Percentiles rank a stretch among this genome's conserved stretches.
Conservation (phyloP, 2,329 filamentous ascomycete species). For the Fusarium sp. region DNA sequence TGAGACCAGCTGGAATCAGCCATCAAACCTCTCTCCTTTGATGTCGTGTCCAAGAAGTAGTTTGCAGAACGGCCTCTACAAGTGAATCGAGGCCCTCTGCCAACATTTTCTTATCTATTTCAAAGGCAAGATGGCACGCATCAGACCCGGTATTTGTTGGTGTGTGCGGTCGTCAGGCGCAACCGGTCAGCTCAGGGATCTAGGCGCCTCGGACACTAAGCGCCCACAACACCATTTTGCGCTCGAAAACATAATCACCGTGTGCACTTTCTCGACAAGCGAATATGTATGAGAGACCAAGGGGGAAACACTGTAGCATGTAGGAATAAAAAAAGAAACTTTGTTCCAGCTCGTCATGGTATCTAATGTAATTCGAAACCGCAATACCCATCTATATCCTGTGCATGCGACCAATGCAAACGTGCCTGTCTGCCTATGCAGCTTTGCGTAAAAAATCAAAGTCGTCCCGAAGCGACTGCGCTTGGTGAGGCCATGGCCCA, state of each 20-base stretch:
- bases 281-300: not conserved
- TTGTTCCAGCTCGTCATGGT: conserved; percentile 35
- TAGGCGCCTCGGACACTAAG: not conserved
- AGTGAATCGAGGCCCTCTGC: not conserved
- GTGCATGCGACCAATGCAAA: conserved; percentile 26
- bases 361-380: conserved; percentile 40
- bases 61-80: not conserved
- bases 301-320: not conserved
- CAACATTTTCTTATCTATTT: not conserved
- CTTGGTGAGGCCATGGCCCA: conserved; percentile 15
- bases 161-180: not conserved
- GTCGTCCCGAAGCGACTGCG: conserved; percentile 22
- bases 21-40: not conserved
- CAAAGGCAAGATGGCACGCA: not conserved
- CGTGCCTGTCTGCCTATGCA: conserved; percentile 27
- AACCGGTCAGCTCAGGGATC: not conserved
- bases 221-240: not conserved
- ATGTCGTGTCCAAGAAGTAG: not conserved
- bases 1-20: not conserved
- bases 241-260: not conserved
- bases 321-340: conserved; percentile 3
- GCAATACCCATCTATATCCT: conserved; percentile 28
- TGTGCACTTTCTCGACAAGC: too few relatives aligned
- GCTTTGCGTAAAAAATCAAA: conserved; percentile 18
- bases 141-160: not conserved